These are phyloP conservation scores for Megacollybia marginata DNA, from an alignment of 768 basidiomycete species.

Conservation along the genomic window DNA sequence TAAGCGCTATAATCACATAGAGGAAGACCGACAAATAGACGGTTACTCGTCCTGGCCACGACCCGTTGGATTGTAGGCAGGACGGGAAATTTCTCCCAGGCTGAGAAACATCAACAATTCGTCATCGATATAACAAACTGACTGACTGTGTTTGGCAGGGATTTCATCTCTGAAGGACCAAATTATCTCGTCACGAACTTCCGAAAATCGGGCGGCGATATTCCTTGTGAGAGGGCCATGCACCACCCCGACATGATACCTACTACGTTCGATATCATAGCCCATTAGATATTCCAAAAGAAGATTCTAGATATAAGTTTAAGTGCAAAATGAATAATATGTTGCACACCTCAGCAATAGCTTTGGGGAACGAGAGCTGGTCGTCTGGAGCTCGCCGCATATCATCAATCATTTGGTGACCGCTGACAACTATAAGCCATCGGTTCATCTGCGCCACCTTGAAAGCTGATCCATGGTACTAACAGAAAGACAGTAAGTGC, in stretches of 20 bases:
- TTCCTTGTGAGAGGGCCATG: constrained; percentile 3
- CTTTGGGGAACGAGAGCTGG: constrained; percentile 13
- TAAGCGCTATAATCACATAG: not conserved
- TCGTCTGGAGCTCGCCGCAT: constrained; percentile 24
- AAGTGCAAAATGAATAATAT: not conserved
- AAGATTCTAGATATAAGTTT: not conserved
- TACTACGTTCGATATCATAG: not conserved
- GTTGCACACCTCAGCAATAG: not conserved
- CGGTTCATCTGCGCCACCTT: constrained; percentile 15
- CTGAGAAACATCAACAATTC: not conserved
- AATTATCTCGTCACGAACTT: constrained; percentile 5
- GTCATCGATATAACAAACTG: no score
- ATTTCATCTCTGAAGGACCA: constrained; percentile 4
- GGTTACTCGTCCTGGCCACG: constrained; percentile 3
- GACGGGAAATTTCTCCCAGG: constrained; percentile 5
- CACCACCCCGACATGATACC: constrained; percentile 4
- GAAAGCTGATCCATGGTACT: constrained; percentile 10
- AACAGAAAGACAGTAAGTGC: not conserved
- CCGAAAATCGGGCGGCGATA: constrained; percentile 1
- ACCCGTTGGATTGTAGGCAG: constrained; percentile 3
- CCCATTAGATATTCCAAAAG: constrained; percentile 2
- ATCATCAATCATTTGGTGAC: constrained; percentile 22
- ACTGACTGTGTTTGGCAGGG: not conserved
- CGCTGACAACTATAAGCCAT: constrained; percentile 25
- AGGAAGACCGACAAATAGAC: constrained; percentile 6